A percentile compares a stretch with the other conserved stretches of the same genome.
These are phyloP conservation scores for Nadsonia starkeyi-henricii DNA, from an alignment of 1,139 yeast species.

Conservation along the genomic window DNA sequence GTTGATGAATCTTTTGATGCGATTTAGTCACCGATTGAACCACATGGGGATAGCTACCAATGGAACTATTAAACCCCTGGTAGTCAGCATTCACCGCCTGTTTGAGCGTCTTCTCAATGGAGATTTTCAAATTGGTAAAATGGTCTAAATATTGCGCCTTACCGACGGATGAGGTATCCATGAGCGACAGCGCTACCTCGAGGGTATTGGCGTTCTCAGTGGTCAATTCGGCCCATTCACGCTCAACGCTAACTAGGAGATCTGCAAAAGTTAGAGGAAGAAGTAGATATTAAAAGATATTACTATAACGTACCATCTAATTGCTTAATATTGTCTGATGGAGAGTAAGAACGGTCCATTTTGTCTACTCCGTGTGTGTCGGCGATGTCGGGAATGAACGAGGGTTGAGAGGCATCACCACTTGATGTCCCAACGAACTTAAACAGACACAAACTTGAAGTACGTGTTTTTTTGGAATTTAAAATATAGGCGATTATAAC, in stretches of 20 bases:
- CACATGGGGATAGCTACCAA: constrained; percentile 59
- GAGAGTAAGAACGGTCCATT: too few species aligned
- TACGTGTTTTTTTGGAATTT: too few species aligned
- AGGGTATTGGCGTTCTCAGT: constrained; percentile 54
- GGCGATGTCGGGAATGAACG: too few species aligned
- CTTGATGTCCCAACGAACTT: too few species aligned
- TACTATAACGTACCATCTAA: too few species aligned
- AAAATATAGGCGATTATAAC: too few species aligned
- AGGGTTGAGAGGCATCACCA: too few species aligned
- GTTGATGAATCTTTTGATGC: constrained; percentile 37
- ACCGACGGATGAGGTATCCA: constrained; percentile 83
- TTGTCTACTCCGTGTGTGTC: too few species aligned
- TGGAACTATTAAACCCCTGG: constrained; percentile 70
- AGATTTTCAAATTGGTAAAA: constrained; percentile 44
- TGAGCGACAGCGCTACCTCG: constrained; percentile 64
- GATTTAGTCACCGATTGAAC: constrained; percentile 43
- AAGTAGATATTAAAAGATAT: too few species aligned
- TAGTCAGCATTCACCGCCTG: constrained; percentile 66
- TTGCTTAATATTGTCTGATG: too few species aligned
- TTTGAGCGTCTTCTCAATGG: constrained; percentile 42
- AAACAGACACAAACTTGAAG: too few species aligned
- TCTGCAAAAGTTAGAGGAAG: not conserved
- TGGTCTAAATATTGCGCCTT: constrained; percentile 51
- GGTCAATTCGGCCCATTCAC: constrained; percentile 24
- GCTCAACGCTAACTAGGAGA: constrained; percentile 6